Evolutionary conservation across 768 basidiomycete species (phyloP).

Genomic region (Amanita muscaria): DNA sequence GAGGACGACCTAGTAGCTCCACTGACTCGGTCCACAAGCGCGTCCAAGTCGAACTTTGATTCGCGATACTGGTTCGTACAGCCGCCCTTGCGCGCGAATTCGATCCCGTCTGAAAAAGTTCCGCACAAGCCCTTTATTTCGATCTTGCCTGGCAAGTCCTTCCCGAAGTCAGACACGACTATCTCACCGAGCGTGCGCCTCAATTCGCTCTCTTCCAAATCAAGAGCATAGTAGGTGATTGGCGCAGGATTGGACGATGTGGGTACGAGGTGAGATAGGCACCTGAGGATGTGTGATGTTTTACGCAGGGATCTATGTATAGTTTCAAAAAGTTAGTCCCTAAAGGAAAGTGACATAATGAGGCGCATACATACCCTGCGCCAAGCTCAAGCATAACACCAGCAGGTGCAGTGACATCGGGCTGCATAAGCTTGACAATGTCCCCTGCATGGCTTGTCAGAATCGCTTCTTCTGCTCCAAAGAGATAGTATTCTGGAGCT

Average conservation of each 20-base stretch:
- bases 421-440: constrained; percentile 69
- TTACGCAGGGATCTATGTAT: constrained; percentile 84
- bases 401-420: constrained; percentile 28
- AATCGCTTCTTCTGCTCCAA: constrained; percentile 80
- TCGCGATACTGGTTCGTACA: constrained; percentile 57
- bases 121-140: constrained; percentile 80
- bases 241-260: constrained; percentile 30
- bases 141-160: constrained; percentile 60
- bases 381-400: constrained; percentile 84
- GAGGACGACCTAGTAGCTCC: too few relatives aligned
- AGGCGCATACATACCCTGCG: constrained; percentile 65
- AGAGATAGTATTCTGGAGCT: constrained; percentile 83
- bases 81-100: too few relatives aligned
- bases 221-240: constrained; percentile 86
- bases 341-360: neutral
- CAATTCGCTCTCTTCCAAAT: constrained; percentile 83
- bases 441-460: constrained; percentile 63
- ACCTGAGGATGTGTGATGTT: constrained; percentile 74
- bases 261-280: constrained; percentile 50
- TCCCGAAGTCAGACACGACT: constrained; percentile 50
- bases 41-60: too few relatives aligned
- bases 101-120: constrained; percentile 84
- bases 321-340: neutral
- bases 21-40: too few relatives aligned
- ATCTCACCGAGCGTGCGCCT: constrained; percentile 70